A percentile compares a stretch with the other conserved stretches of the same genome.
phyloP scores from a whole-genome alignment of 805 yeast genomes.

The Candida chauliodis region DNA sequence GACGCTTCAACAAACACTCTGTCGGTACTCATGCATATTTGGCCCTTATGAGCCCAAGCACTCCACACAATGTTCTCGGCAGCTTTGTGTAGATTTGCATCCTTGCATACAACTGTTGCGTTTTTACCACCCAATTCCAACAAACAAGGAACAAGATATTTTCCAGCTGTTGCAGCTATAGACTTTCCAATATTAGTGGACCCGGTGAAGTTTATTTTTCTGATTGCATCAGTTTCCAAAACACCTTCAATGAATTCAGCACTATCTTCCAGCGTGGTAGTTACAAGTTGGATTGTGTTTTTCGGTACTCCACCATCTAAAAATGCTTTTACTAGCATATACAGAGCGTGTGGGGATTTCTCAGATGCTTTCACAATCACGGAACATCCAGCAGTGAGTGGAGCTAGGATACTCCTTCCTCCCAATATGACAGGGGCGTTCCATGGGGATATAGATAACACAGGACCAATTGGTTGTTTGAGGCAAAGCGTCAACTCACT shows the following conservation, averaged over 20 bases:
- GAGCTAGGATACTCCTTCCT: conserved; percentile 38
- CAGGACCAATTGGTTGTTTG: conserved; percentile 43
- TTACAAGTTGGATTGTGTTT: conserved; percentile 32
- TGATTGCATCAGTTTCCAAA: conserved; percentile 23
- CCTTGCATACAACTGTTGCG: conserved; percentile 27
- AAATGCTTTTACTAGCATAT: conserved; percentile 30
- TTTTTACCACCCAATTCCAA: conserved; percentile 49
- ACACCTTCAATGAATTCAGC: conserved; percentile 20
- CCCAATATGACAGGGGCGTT: conserved; percentile 44
- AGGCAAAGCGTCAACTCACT: conserved; percentile 25
- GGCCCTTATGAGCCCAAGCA: conserved; percentile 44
- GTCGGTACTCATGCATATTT: conserved; percentile 47
- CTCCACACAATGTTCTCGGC: conserved; percentile 24
- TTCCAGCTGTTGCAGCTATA: conserved; percentile 35
- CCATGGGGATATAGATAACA: conserved; percentile 46
- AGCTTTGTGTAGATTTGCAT: conserved; percentile 32
- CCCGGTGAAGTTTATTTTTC: conserved; percentile 45
- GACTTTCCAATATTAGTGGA: conserved; percentile 37
- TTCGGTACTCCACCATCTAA: conserved; percentile 38
- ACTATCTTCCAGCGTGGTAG: conserved; percentile 24
- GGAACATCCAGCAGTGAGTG: conserved; percentile 48
- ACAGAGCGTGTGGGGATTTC: conserved; percentile 30
- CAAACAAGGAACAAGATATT: conserved; percentile 36
- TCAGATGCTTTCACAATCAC: conserved; percentile 42
- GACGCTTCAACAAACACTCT: conserved; percentile 31